Evolutionary conservation across 2,329 filamentous ascomycete genomes (phyloP), one percentile per base, ranked within the genome.

Genomic region (Colletotrichum lentis): DNA sequence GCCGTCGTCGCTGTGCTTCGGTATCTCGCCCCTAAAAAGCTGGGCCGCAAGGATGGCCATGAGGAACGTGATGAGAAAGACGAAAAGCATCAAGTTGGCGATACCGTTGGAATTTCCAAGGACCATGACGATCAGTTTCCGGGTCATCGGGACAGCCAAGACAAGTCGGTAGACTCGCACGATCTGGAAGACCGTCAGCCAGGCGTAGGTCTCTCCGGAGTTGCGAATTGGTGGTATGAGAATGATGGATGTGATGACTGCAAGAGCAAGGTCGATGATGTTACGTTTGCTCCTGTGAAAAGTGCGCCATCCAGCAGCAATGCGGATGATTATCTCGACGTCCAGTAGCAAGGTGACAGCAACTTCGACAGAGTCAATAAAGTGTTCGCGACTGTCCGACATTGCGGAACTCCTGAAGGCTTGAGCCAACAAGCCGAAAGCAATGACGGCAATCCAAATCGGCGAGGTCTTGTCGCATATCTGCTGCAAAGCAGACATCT

Each of bases 11-110:
- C 93, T 87, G n/a, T 83, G 73, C 39, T 84, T 73, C 0, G 92
- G 90, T 35, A 98, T 87, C 73, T 97, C 90, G 37, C 94, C 94
- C 43, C 96, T 90, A 75, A 99, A 97, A 4, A 99, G 87, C 77
- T 99, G 95, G 1, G 91, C 89, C 7, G 96, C 96, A 73, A 99
- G 94, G 66, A 99, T 97, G 3, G 96, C 91, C 73, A 94, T 92
- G 53, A 99, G 84, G 75, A 97, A 98, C 0, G 94, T 97, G 75
- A 97, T 92, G 59, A 99, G 84, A 76, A 98, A 97, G 74, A 99
- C 94, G 77, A 99, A 99, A 20, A 98, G 83, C 81, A 99, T 96
- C 69, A 99, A 82, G 76, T 99, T 99, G 46, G 92, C 86, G 70
- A 99, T 90, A 91, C 96, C 96, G 52, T 90, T 88, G 5, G 94